Conservation (phyloP, 768 basidiomycete genomes). For the Podaxis mareebaensis region DNA sequence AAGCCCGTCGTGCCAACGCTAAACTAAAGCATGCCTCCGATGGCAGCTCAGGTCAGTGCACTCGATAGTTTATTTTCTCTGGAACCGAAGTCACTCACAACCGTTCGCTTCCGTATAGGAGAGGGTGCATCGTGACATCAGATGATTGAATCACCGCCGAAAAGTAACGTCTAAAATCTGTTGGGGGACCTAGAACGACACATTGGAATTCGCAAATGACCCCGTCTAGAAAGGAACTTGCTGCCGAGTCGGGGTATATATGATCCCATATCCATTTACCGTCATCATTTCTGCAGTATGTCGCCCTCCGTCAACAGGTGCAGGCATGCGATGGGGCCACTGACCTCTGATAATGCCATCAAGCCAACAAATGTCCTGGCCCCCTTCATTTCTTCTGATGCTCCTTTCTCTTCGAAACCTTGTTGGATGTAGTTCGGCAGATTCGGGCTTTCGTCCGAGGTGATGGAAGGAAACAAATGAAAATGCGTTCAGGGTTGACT, state of each 20-base stretch:
- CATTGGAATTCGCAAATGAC: not conserved
- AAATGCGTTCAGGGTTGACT: not conserved
- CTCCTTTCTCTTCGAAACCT: not conserved
- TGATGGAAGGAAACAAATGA: not conserved
- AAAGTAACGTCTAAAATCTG: not conserved
- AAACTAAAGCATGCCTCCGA: slow-evolving; percentile 2
- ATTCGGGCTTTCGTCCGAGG: not conserved
- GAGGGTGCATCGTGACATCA: not conserved
- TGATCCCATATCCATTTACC: not conserved
- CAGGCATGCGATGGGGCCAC: not conserved
- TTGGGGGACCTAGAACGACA: not conserved
- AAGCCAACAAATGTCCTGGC: not conserved
- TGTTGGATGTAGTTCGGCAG: not conserved
- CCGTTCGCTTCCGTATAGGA: not conserved
- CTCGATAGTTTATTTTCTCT: not conserved
- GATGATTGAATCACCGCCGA: slow-evolving; percentile 1
- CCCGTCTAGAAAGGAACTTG: not conserved
- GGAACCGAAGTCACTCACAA: not conserved
- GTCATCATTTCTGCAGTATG: not conserved
- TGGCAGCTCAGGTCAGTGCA: slow-evolving; percentile 4
- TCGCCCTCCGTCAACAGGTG: not conserved
- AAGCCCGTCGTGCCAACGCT: slow-evolving; percentile 21
- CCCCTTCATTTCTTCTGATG: not conserved
- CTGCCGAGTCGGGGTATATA: not conserved
- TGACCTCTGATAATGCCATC: not conserved